Evolutionary conservation across 2,329 filamentous ascomycete genomes (phyloP).

Genomic region (Sordariomycetes sp.): DNA sequence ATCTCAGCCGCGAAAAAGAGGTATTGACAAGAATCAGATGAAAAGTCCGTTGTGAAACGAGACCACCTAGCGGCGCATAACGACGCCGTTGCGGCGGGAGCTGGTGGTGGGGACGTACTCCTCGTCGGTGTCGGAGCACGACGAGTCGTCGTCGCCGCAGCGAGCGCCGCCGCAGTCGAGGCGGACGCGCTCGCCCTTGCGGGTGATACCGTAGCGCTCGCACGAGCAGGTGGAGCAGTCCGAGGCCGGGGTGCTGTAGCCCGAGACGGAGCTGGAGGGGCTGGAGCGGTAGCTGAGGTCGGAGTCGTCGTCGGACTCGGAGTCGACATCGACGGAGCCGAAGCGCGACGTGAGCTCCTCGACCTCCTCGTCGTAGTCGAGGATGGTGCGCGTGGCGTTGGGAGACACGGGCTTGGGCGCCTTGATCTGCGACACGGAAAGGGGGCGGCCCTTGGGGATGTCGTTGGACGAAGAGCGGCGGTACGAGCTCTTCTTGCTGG

Average conservation of each 20-base stretch:
- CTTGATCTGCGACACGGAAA: slow-evolving; percentile 77
- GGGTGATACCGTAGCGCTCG: slow-evolving; percentile 93
- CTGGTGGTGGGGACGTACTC: slow-evolving; percentile 29
- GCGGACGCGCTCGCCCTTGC: slow-evolving; percentile 84
- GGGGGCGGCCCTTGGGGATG: slow-evolving; percentile 76
- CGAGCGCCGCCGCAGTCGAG: slow-evolving; percentile 85
- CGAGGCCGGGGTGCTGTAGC: slow-evolving; percentile 67
- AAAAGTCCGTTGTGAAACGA: not conserved
- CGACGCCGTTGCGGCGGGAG: slow-evolving; percentile 51
- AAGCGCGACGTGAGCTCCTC: slow-evolving; percentile 73
- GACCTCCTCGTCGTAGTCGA: slow-evolving; percentile 60
- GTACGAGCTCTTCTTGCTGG: slow-evolving; percentile 26
- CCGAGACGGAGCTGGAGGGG: slow-evolving; percentile 59
- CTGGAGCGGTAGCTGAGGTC: slow-evolving; percentile 60
- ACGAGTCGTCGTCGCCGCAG: slow-evolving; percentile 69
- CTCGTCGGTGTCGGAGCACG: slow-evolving; percentile 45
- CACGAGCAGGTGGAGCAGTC: slow-evolving; percentile 76
- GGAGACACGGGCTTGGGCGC: slow-evolving; percentile 83
- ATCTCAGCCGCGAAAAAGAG: not conserved
- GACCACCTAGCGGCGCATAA: slow-evolving; percentile 24
- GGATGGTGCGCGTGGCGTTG: slow-evolving; percentile 75
- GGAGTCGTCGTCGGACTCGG: slow-evolving; percentile 31
- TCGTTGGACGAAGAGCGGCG: slow-evolving; percentile 43
- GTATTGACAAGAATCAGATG: not conserved
- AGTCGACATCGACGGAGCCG: slow-evolving; percentile 43